Percentiles rank a stretch among this genome's conserved stretches.
phyloP scores from a whole-genome alignment of 1,284 basidiomycete species.

The Exobasidium cylindrosporum region DNA sequence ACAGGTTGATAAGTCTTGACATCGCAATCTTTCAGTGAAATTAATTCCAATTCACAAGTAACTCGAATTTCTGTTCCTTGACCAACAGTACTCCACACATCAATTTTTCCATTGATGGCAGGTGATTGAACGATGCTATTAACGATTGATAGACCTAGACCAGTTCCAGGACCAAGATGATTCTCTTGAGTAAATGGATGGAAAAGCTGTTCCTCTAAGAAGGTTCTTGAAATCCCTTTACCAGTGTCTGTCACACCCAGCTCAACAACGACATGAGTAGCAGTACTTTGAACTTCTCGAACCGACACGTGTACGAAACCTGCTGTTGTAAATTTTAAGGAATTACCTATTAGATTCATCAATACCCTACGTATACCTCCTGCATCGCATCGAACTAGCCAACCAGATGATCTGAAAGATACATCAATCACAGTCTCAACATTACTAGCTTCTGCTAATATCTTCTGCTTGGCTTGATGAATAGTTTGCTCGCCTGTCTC shows the following conservation, averaged over 20 bases:
- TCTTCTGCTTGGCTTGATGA: slow-evolving; percentile 1
- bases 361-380: slow-evolving; percentile 85
- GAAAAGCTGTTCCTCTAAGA: slow-evolving; percentile 79
- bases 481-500: not conserved
- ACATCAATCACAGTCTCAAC: slow-evolving; percentile 88
- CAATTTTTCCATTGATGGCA: slow-evolving; percentile 76
- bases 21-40: slow-evolving; percentile 32
- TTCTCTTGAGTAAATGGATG: slow-evolving; percentile 91
- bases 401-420: slow-evolving; percentile 70
- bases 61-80: slow-evolving; percentile 91
- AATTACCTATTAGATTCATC: slow-evolving; percentile 92
- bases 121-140: slow-evolving; percentile 85
- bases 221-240: slow-evolving; percentile 61
- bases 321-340: slow-evolving; percentile 81
- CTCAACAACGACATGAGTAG: slow-evolving; percentile 71
- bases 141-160: slow-evolving; percentile 93
- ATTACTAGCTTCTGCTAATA: slow-evolving; percentile 37
- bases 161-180: slow-evolving; percentile 84
- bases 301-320: slow-evolving; percentile 84
- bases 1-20: slow-evolving; percentile 57
- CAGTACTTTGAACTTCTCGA: slow-evolving; percentile 66
- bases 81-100: slow-evolving; percentile 81
- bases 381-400: slow-evolving; percentile 83
- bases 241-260: slow-evolving; percentile 85
- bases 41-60: slow-evolving; percentile 72